phyloP scores from a whole-genome alignment of 768 basidiomycete species.

The Collybia sordida region DNA sequence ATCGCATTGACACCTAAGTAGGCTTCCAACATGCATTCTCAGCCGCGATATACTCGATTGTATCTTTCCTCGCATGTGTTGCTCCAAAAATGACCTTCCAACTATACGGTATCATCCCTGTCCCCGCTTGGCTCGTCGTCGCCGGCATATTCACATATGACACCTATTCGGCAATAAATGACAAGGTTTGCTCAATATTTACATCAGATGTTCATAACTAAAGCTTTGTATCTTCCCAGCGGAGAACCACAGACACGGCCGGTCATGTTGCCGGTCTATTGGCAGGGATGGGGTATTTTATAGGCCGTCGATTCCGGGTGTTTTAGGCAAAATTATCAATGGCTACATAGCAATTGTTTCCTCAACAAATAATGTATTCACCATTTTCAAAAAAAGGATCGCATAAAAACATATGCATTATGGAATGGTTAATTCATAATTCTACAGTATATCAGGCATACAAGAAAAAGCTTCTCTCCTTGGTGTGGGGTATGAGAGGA shows the following conservation, averaged over 20 bases:
- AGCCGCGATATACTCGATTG: constrained; percentile 72
- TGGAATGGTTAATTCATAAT: background rate
- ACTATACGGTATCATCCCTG: constrained; percentile 74
- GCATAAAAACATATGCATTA: background rate
- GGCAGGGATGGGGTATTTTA: constrained; percentile 57
- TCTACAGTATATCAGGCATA: no score
- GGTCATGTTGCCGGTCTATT: constrained; percentile 72
- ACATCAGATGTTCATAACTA: background rate
- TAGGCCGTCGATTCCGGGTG: constrained; percentile 36
- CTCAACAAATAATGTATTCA: no score
- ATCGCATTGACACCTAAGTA: constrained; percentile 3
- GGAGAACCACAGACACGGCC: constrained; percentile 52
- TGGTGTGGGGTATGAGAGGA: background rate
- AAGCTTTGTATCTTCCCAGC: constrained; percentile 30
- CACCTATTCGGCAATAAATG: constrained; percentile 40
- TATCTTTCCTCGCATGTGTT: constrained; percentile 72
- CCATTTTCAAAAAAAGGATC: no score
- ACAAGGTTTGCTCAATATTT: constrained; percentile 29
- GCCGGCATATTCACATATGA: constrained; percentile 68
- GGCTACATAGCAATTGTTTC: background rate
- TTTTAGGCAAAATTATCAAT: constrained; percentile 13
- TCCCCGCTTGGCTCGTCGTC: constrained; percentile 78
- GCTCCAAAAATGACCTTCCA: constrained; percentile 66
- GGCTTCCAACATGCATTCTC: background rate
- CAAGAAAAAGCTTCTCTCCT: no score